A percentile compares a stretch with the other conserved stretches of the same genome.
Evolutionary conservation across 345 rosid species (phyloP).

Genomic region (Sisymbrium irio): DNA sequence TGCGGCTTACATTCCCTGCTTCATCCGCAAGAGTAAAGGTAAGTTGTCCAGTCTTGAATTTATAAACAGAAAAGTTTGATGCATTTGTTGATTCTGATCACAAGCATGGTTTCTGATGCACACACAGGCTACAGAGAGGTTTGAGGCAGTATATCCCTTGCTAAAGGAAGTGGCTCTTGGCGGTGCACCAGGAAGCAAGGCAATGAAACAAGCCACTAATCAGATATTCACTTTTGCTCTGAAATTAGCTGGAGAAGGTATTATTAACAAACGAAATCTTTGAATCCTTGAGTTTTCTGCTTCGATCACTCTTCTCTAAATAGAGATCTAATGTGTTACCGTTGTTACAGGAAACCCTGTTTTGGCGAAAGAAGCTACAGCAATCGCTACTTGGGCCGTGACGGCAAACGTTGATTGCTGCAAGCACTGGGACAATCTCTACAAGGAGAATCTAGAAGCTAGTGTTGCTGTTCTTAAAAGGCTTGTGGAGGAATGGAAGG

Average conservation of each 20-base stretch:
- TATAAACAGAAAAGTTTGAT: not conserved
- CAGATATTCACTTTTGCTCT: slow-evolving; percentile 55
- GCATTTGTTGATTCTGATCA: not conserved
- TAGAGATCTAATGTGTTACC: not conserved
- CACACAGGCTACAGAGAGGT: slow-evolving; percentile 76
- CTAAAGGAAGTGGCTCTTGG: slow-evolving; percentile 72
- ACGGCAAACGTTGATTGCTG: slow-evolving; percentile 63
- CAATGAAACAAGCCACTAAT: slow-evolving; percentile 70
- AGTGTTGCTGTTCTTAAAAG: slow-evolving; percentile 53
- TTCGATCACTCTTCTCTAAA: not conserved
- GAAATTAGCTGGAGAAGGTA: slow-evolving; percentile 72
- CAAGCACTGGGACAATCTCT: slow-evolving; percentile 70
- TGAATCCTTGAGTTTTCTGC: not conserved
- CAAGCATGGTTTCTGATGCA: slow-evolving; percentile 4
- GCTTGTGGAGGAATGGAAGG: slow-evolving; percentile 62
- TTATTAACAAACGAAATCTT: not conserved
- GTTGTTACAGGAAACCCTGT: slow-evolving; percentile 46
- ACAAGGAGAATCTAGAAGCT: slow-evolving; percentile 57
- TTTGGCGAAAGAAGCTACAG: slow-evolving; percentile 68
- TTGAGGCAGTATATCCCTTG: slow-evolving; percentile 57
- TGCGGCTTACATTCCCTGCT: slow-evolving; percentile 63
- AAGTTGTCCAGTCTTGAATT: not conserved
- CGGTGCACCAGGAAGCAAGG: slow-evolving; percentile 73
- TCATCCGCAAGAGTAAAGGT: slow-evolving; percentile 69
- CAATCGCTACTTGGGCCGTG: slow-evolving; percentile 57